Evolutionary conservation across 1,139 yeast species (phyloP).

Genomic region (Nakaseomyces nivariensis): DNA sequence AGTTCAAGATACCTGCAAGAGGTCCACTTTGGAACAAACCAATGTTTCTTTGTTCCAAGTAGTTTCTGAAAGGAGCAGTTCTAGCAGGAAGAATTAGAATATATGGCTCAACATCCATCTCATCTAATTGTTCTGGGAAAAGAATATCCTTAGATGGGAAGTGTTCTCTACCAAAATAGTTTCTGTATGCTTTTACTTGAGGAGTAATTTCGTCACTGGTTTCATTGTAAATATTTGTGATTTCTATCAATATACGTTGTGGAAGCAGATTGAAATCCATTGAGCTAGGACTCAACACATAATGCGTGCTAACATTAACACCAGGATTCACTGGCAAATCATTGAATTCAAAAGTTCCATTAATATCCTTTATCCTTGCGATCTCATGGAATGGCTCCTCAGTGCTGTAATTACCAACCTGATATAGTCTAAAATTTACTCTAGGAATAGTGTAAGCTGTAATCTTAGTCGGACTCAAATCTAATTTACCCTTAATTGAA

Average conservation of each 20-base stretch:
- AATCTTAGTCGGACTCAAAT: constrained; percentile 14
- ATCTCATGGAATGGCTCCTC: constrained; percentile 11
- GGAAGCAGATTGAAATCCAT: constrained; percentile 27
- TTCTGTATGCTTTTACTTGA: constrained; percentile 19
- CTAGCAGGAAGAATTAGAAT: constrained; percentile 21
- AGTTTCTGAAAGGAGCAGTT: constrained; percentile 27
- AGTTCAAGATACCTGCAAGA: constrained; percentile 28
- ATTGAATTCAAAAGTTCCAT: constrained; percentile 24
- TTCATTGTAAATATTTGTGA: constrained; percentile 15
- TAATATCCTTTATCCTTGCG: constrained; percentile 12
- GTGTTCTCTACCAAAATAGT: constrained; percentile 28
- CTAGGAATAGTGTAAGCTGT: constrained; percentile 17
- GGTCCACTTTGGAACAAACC: constrained; percentile 31
- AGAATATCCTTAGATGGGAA: constrained; percentile 27
- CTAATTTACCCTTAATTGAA: constrained; percentile 17
- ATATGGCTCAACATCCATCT: constrained; percentile 15
- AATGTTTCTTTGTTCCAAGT: constrained; percentile 25
- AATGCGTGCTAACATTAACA: constrained; percentile 21
- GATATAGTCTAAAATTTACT: constrained; percentile 21
- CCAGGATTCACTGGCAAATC: constrained; percentile 22
- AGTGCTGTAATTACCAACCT: constrained; percentile 18
- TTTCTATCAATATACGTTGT: constrained; percentile 24
- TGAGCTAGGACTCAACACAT: constrained; percentile 23
- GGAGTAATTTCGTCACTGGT: constrained; percentile 4
- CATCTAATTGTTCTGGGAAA: constrained; percentile 24